These are phyloP conservation scores for Cordyceps javanica DNA, from an alignment of 2,329 filamentous ascomycete species.

Conservation along the genomic window DNA sequence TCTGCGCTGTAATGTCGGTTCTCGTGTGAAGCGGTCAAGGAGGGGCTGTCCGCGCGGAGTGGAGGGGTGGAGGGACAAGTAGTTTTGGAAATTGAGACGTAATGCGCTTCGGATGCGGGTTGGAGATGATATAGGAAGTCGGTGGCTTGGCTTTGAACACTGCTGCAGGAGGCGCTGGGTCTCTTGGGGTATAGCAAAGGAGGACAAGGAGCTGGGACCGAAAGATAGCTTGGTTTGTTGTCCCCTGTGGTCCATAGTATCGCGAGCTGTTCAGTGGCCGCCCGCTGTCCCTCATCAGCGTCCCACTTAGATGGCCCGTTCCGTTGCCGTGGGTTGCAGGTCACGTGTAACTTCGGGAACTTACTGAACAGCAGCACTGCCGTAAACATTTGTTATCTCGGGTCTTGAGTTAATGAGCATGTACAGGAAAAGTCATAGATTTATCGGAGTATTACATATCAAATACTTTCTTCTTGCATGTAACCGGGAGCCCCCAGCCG, in stretches of 20 bases:
- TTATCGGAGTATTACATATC: too few relatives aligned
- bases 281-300: background rate
- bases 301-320: background rate
- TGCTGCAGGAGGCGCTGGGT: background rate
- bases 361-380: background rate
- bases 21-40: constrained; percentile 12
- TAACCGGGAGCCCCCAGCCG: too few relatives aligned
- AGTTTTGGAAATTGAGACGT: constrained; percentile 1
- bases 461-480: too few relatives aligned
- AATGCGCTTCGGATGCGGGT: background rate
- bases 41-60: constrained; percentile 7
- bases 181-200: background rate
- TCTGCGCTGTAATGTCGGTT: background rate
- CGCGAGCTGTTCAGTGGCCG: background rate
- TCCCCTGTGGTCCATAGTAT: background rate
- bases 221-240: background rate
- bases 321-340: constrained; percentile 11
- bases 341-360: background rate
- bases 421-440: too few relatives aligned
- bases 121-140: background rate
- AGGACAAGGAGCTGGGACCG: background rate
- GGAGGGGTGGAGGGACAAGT: constrained; percentile 8
- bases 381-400: too few relatives aligned
- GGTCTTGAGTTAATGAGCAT: too few relatives aligned
- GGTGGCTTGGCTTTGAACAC: background rate